Base-by-base conservation (phyloP, 2,329 filamentous ascomycete species). In the Cryphonectria naterciae region DNA sequence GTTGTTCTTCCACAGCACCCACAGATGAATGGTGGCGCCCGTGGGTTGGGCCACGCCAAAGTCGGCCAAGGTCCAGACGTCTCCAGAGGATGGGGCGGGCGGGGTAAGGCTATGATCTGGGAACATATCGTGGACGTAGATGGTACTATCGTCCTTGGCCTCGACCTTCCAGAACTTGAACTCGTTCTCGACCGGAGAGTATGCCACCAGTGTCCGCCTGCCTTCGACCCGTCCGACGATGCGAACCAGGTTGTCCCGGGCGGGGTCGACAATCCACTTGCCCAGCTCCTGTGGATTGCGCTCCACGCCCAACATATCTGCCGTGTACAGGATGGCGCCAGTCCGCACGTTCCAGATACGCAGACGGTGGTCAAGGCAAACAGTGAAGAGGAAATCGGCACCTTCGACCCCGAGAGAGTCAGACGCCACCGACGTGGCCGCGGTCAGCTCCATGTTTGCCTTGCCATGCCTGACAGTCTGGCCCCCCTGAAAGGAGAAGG, bases 131-230 rank as follows among this genome's bases (percentile, higher is more conserved):
- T 89, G 87, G 19, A 97, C 85, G 11, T 90, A 85, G 28, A 94
- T 79, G 2, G 83, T 85, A 76, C 92, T 85, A 75, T 87, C 87
- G 68, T 63, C 60, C 74, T 90, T 88, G 25, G 92, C 88, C 68
- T 88, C 88, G n/a, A 89, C 81, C 74, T 83, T 86, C 93, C 95
- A 99, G 78, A 99, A 95, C 80, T 97, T 98, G 86, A 99, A 98
- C 78, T 95, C 92, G 49, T 96, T 93, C 56, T 91, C 88, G 74
- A 96, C 89, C 0, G 96, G 95, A 15, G 95, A 98, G 80, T 94
- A 97, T 11, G 94, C 95, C 52, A 93, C 89, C 68, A 95, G 88
- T 19, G 89, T 79, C 54, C 86, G 83, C 68, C 84, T 84, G 22
- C 88, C 87, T 37, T 84, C 82, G 58, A 79, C 83, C 56, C 82